Evolutionary conservation across 139 green algal species (phyloP).

Genomic region (Chlamydomonas urium): DNA sequence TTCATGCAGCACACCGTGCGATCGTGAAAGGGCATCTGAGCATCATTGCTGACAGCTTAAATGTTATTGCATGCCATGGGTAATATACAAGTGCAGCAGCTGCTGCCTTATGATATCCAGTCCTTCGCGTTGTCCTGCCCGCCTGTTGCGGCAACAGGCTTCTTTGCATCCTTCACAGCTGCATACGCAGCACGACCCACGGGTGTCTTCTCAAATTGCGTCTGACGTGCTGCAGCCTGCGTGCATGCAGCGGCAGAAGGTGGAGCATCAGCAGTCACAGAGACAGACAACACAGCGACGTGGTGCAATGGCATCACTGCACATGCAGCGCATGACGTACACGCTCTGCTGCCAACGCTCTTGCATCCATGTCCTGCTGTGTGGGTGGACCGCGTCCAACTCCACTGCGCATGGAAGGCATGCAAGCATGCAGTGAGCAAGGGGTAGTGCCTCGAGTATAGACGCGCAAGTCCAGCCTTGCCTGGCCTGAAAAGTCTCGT

Average conservation of each 20-base stretch:
- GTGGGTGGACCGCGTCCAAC: too few species aligned
- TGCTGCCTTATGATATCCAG: neutral
- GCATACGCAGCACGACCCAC: neutral
- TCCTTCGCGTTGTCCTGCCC: neutral
- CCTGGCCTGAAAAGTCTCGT: too few species aligned
- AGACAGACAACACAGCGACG: neutral
- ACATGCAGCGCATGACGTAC: too few species aligned
- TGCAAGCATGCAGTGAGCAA: too few species aligned
- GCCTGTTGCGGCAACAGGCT: neutral
- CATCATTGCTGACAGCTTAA: neutral
- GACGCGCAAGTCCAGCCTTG: too few species aligned
- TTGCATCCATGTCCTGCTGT: too few species aligned
- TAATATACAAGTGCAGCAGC: neutral
- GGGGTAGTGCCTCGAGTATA: too few species aligned
- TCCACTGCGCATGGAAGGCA: too few species aligned
- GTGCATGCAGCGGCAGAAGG: neutral
- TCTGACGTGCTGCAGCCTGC: slow-evolving; percentile 3
- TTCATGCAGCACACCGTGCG: neutral
- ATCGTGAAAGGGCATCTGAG: neutral
- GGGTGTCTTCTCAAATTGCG: neutral
- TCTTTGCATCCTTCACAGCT: slow-evolving; percentile 10
- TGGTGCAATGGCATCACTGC: neutral
- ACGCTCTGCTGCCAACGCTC: too few species aligned
- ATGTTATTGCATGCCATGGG: neutral
- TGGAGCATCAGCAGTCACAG: neutral